These are phyloP conservation scores for Trametes elegans DNA, from an alignment of 768 basidiomycete species.

Conservation along the genomic window DNA sequence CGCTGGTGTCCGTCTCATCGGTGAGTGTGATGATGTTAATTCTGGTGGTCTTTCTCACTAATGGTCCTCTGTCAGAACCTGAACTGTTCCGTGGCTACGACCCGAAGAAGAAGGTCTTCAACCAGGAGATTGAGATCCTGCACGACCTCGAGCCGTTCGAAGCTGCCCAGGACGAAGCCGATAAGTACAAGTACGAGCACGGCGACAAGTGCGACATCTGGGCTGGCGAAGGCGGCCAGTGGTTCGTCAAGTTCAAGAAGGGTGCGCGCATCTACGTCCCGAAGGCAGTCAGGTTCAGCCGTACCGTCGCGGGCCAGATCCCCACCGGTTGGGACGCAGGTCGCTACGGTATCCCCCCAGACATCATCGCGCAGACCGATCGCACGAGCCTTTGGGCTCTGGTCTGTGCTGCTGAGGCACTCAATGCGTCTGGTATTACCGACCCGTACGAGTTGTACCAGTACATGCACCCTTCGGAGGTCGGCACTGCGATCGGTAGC, in stretches of 20 bases:
- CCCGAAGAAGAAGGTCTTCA: conserved; percentile 95
- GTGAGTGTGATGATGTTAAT: no score
- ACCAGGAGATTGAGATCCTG: conserved; percentile 94
- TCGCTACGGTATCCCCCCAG: conserved; percentile 94
- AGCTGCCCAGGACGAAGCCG: conserved; percentile 85
- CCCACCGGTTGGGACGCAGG: conserved; percentile 98
- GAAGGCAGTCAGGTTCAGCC: conserved; percentile 93
- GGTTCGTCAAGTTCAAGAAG: conserved; percentile 99
- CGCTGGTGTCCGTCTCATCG: conserved; percentile 91
- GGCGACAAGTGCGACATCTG: conserved; percentile 96
- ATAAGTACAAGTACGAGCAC: conserved; percentile 95
- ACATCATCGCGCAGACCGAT: conserved; percentile 93
- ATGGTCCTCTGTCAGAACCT: conserved; percentile 61
- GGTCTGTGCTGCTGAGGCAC: conserved; percentile 90
- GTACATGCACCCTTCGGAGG: conserved; percentile 93
- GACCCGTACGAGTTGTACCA: conserved; percentile 99
- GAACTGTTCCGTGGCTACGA: conserved; percentile 98
- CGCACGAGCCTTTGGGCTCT: conserved; percentile 93
- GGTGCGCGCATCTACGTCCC: conserved; percentile 91
- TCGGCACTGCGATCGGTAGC: conserved; percentile 90
- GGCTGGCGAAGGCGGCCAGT: conserved; percentile 89
- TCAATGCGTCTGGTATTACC: conserved; percentile 95
- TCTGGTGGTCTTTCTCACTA: neutral
- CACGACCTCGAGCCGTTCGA: conserved; percentile 98
- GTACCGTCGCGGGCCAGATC: conserved; percentile 92